These are phyloP conservation scores for Ophiobolus disseminans DNA, from an alignment of 2,329 filamentous ascomycete genomes.

Conservation along the genomic window DNA sequence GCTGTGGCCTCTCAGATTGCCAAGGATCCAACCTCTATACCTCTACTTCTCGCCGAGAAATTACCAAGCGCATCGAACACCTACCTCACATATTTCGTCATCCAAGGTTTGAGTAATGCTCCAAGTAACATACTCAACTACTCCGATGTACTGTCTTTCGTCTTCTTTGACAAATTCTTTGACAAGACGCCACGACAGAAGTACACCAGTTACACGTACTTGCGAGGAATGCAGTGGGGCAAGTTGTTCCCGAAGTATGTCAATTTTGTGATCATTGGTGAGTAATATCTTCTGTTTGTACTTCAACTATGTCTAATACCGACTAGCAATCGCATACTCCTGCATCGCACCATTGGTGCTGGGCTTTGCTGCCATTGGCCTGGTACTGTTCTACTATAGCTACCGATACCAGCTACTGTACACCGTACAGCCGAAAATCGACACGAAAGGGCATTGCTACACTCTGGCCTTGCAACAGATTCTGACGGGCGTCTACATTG, in stretches of 20 bases:
- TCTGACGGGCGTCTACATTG: constrained; percentile 82
- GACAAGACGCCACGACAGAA: constrained; percentile 71
- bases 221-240: constrained; percentile 49
- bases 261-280: constrained; percentile 52
- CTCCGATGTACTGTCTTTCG: constrained; percentile 74
- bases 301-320: constrained; percentile 16
- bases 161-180: constrained; percentile 75
- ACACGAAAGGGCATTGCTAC: constrained; percentile 88
- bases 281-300: constrained; percentile 5
- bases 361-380: constrained; percentile 78
- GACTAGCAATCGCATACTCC: constrained; percentile 78
- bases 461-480: constrained; percentile 87
- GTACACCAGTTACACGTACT: constrained; percentile 42
- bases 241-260: constrained; percentile 51
- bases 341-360: constrained; percentile 86
- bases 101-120: constrained; percentile 85
- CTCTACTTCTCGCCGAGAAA: constrained; percentile 71
- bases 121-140: constrained; percentile 77
- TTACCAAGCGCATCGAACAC: constrained; percentile 90
- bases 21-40: constrained; percentile 66
- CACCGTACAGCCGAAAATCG: constrained; percentile 80
- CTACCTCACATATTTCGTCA: constrained; percentile 92
- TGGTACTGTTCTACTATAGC: constrained; percentile 82
- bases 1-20: constrained; percentile 70
- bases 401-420: constrained; percentile 92